A percentile compares a stretch with the other conserved stretches of the same genome.
phyloP scores from a whole-genome alignment of 768 basidiomycete species.

The Leucocoprinus birnbaumii region DNA sequence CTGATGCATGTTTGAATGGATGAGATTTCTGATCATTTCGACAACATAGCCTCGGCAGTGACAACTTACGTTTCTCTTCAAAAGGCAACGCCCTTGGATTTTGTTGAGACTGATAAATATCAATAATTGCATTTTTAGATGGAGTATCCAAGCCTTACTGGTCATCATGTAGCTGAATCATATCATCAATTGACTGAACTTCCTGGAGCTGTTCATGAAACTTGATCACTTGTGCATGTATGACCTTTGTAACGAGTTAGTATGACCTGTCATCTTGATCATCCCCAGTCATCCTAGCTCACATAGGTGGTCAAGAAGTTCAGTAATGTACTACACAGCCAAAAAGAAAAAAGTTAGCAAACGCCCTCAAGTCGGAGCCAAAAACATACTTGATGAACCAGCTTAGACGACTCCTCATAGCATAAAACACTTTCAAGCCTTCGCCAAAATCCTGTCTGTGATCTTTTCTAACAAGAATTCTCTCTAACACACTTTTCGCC shows the following conservation, averaged over 20 bases:
- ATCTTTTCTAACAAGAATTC: conserved; percentile 62
- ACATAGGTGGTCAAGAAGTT: conserved; percentile 77
- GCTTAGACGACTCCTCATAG: conserved; percentile 70
- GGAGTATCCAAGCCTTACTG: conserved; percentile 40
- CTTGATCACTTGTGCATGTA: conserved; percentile 56
- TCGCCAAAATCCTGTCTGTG: conserved; percentile 28
- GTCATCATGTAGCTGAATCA: conserved; percentile 64
- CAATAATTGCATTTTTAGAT: neutral
- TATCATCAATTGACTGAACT: conserved; percentile 70
- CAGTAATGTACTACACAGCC: conserved; percentile 47
- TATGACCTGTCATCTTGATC: neutral
- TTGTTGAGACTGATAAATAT: conserved; percentile 47
- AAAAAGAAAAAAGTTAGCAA: neutral
- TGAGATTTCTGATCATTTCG: neutral
- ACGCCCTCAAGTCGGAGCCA: neutral
- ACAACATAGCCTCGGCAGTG: neutral
- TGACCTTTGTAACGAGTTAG: conserved; percentile 44
- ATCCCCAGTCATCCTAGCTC: conserved; percentile 20
- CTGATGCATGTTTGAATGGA: conserved; percentile 30
- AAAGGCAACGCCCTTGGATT: conserved; percentile 59
- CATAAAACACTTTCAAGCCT: conserved; percentile 71
- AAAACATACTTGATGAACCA: conserved; percentile 83
- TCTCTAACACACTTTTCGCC: conserved; percentile 69
- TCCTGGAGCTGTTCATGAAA: conserved; percentile 56
- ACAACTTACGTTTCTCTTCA: conserved; percentile 51